Base-by-base conservation (phyloP, 1,284 basidiomycete genomes). In the Rhodotorula sp. region DNA sequence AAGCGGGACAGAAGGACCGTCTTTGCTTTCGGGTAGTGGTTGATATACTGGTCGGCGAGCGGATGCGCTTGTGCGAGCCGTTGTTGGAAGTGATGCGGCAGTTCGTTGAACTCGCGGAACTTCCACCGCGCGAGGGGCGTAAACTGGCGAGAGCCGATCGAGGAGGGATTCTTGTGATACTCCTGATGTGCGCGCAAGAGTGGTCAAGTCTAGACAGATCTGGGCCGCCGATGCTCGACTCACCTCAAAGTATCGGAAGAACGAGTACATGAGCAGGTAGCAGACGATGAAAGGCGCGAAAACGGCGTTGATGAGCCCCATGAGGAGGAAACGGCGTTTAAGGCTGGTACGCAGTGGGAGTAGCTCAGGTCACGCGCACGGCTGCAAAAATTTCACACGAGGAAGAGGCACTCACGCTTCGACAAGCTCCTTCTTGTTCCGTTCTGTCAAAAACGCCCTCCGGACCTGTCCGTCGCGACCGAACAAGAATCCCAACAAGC, bases 221-320 rank as follows among this genome's bases (percentile, higher is more conserved):
- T 31, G 21, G 26, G 29, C 29, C 29, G 29, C 29, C 29, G 29
- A 2, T 29, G 29, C 3, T 4, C 15, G 15, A n/a, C 87, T 67
- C 64, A 92, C 93, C 85, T 98, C 96, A 77, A 99, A 99, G 82
- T 99, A 99, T 21, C 95, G 91, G 85, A 99, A 99, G 86, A 99
- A 99, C 1, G 94, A 98, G 81, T 97, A 99, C 87, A 97, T 90
- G 58, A 97, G 82, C 58, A 97, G 87, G 82, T 98, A 99, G n/a
- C 95, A 83, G 49, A 99, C 91, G 78, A 99, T 98, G 83, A 98
- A 96, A 0, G 97, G 97, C 2, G 92, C 93, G 79, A 98, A 94
- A 21, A 96, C 87, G 3, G 91, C 92, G 78, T 99, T 99, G 70
- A 98, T 82, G 64, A 96, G 87, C 23, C 93, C 96, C 91, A 98